Evolutionary conservation across 331 rosid species (phyloP), one percentile per base, ranked within the genome.

Genomic region (Stylosanthes scabra): DNA sequence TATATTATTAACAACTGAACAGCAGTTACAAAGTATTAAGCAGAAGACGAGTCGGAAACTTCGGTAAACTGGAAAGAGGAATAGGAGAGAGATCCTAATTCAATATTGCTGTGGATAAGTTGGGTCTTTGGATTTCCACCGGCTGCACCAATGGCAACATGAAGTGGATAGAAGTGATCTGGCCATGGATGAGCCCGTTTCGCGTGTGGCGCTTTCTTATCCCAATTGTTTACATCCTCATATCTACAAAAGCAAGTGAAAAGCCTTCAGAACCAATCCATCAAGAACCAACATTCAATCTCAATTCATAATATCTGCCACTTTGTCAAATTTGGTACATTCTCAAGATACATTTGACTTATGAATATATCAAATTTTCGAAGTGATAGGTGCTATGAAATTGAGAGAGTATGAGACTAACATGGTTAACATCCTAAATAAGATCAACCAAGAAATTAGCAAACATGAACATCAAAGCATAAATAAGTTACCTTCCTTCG

Each of bases 131-230:
- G 11, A 63, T 71, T 41, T 16, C 64, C 85, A 56, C 96, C 92
- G 2, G 96, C 94, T 5, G 96, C 97, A 11, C 94, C 97, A 52
- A 85, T 65, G 12, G 98, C 97, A 6, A 93, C 92, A 8, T 89
- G 94, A 73, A 93, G 52, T 0, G 98, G 97, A 54, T 60, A 93
- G 42, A 91, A 83, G 51, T 93, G 98, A 63, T 93, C 98, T 0
- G 98, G 96, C 80, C 74, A 59, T 0, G 97, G 97, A 58, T 87
- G 98, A 29, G 96, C 92, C 87, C 20, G 81, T 71, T 57, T 93
- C 0, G 91, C 92, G 68, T 84, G 66, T 0, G 96, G 97, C 0
- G 94, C 96, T 81, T 86, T 91, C 81, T 77, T 67, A 10, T 82
- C 87, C 44, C 77, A 91, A 2, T 80, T 75, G 39, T 89, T 93